phyloP scores from a whole-genome alignment of 768 basidiomycete species.

The Harrya chromipes region DNA sequence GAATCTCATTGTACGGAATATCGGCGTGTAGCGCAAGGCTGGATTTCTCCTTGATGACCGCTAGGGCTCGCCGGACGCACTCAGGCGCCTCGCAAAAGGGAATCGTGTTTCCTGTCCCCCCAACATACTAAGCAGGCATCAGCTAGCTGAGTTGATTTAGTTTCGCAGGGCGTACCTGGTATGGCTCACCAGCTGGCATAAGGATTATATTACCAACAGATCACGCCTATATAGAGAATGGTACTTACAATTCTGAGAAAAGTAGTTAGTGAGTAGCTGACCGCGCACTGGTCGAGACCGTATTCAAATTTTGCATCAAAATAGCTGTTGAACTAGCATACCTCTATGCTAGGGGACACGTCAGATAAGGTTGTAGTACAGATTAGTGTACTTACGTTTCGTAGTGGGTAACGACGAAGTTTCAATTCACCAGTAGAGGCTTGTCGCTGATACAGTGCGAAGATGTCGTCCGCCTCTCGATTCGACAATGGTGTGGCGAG shows the following conservation, averaged over 20 bases:
- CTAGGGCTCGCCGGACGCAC: slow-evolving; percentile 56
- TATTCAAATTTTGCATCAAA: slow-evolving; percentile 4
- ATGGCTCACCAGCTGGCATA: slow-evolving; percentile 71
- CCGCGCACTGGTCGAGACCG: slow-evolving; percentile 55
- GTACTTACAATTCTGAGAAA: slow-evolving; percentile 76
- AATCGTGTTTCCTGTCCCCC: slow-evolving; percentile 69
- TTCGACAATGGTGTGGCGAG: slow-evolving; percentile 39
- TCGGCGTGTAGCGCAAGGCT: slow-evolving; percentile 39
- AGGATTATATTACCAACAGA: background rate
- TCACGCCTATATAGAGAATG: background rate
- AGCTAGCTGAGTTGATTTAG: slow-evolving; percentile 1
- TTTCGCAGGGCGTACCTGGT: slow-evolving; percentile 48
- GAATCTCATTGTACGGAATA: slow-evolving; percentile 68
- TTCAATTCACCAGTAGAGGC: slow-evolving; percentile 51
- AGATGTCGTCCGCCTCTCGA: slow-evolving; percentile 50
- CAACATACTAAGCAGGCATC: slow-evolving; percentile 59
- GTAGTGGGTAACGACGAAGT: slow-evolving; percentile 72
- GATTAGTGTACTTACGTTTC: slow-evolving; percentile 42
- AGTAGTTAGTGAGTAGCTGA: slow-evolving; percentile 70
- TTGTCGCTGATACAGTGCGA: slow-evolving; percentile 63
- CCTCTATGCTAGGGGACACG: slow-evolving; percentile 60
- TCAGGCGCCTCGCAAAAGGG: slow-evolving; percentile 56
- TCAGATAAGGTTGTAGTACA: slow-evolving; percentile 8
- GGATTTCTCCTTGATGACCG: slow-evolving; percentile 57
- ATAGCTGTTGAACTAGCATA: slow-evolving; percentile 25